phyloP scores from a whole-genome alignment of 164 flowering plant genomes.

The Platanus orientalis region DNA sequence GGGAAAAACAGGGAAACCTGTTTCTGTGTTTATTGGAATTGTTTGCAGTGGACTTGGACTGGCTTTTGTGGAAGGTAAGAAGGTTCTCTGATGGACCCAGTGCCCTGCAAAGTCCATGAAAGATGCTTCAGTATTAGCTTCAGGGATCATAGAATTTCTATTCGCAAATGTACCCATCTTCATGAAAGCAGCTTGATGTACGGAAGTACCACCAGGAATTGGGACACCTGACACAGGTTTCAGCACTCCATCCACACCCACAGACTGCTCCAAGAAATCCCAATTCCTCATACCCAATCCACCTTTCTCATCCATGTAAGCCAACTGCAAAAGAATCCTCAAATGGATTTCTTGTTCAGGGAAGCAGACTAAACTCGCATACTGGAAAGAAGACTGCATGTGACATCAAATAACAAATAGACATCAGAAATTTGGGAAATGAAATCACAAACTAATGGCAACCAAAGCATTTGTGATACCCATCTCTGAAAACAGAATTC shows the following conservation, averaged over 20 bases:
- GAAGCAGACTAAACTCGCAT: conserved; percentile 5
- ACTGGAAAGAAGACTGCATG: conserved; percentile 7
- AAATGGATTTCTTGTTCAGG: conserved; percentile 9
- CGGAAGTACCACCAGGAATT: conserved; percentile 10
- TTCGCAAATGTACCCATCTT: conserved; percentile 24
- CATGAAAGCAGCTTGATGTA: conserved; percentile 12
- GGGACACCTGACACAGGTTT: conserved; percentile 15
- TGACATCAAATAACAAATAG: conserved; percentile 6
- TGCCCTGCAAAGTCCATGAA: conserved; percentile 20
- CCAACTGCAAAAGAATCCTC: not conserved
- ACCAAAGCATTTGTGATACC: not conserved
- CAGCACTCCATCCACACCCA: conserved; percentile 6
- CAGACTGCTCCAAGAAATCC: conserved; percentile 20
- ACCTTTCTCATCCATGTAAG: conserved; percentile 24
- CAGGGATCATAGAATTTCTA: conserved; percentile 27
- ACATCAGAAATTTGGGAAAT: not conserved
- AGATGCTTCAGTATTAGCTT: conserved; percentile 22
- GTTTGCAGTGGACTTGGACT: conserved; percentile 19
- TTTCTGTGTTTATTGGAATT: conserved; percentile 24
- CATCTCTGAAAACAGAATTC: not conserved
- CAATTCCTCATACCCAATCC: conserved; percentile 19
- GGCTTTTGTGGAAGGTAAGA: conserved; percentile 17
- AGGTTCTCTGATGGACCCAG: conserved; percentile 31
- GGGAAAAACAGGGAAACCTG: conserved; percentile 23
- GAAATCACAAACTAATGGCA: not conserved